Conservation (phyloP, 306 rosid species). For the Dryas alaskensis region DNA sequence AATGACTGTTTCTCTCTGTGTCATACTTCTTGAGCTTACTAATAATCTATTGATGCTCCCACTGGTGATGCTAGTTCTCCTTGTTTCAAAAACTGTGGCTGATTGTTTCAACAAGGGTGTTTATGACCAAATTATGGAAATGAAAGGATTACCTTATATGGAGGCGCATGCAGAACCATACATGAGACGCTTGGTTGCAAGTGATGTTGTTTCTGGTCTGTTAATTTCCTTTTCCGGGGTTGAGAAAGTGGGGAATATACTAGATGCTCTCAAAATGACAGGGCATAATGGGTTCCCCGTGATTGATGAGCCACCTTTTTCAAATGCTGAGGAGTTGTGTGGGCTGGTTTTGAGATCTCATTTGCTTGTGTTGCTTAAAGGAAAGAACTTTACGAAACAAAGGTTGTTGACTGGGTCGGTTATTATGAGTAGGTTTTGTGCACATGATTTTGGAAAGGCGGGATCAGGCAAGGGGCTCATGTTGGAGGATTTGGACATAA, state of each 20-base stretch:
- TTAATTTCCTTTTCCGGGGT: slow-evolving; percentile 55
- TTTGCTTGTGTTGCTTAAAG: slow-evolving; percentile 69
- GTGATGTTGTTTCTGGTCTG: slow-evolving; percentile 71
- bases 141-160: slow-evolving; percentile 72
- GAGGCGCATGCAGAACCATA: slow-evolving; percentile 77
- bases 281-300: slow-evolving; percentile 86
- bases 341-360: slow-evolving; percentile 85
- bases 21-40: slow-evolving; percentile 80
- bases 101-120: slow-evolving; percentile 74
- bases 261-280: slow-evolving; percentile 40
- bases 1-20: slow-evolving; percentile 82
- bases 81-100: slow-evolving; percentile 67
- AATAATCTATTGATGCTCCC: slow-evolving; percentile 73
- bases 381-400: slow-evolving; percentile 49
- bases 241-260: slow-evolving; percentile 63
- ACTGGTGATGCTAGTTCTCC: slow-evolving; percentile 70
- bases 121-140: slow-evolving; percentile 67
- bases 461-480: slow-evolving; percentile 80
- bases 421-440: slow-evolving; percentile 38
- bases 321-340: slow-evolving; percentile 62
- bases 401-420: slow-evolving; percentile 30
- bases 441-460: slow-evolving; percentile 70
- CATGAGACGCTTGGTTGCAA: slow-evolving; percentile 63
- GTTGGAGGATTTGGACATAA: slow-evolving; percentile 61
- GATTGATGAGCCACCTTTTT: slow-evolving; percentile 79